Evolutionary conservation across 1,139 yeast genomes (phyloP).

Genomic region (Geotrichum candidum): DNA sequence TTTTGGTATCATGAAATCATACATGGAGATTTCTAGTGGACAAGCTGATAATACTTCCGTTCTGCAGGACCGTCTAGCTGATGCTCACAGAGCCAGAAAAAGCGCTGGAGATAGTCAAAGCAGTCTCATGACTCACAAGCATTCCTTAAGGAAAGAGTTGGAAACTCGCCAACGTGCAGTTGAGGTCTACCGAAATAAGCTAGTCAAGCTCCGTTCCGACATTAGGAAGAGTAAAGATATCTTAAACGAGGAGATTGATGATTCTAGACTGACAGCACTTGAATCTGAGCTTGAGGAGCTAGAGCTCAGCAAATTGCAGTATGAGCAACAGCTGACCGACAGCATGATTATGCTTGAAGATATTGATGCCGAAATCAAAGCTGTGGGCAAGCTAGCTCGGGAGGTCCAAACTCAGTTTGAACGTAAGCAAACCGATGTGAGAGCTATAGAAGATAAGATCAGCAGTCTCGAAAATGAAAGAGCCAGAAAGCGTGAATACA

Average conservation of each 20-base stretch:
- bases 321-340: conserved; percentile 12
- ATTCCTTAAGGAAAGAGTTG: neutral
- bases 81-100: neutral
- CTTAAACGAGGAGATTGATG: conserved; percentile 14
- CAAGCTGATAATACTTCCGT: conserved; percentile 18
- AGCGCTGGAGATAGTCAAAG: neutral
- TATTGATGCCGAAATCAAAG: neutral
- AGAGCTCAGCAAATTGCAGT: neutral
- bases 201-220: conserved; percentile 19
- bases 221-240: conserved; percentile 26
- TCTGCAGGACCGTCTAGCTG: neutral
- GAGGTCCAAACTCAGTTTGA: neutral
- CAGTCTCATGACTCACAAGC: neutral
- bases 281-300: conserved; percentile 2
- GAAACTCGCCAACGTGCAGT: conserved; percentile 17
- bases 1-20: conserved; percentile 32
- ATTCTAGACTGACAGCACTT: neutral
- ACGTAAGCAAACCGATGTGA: neutral
- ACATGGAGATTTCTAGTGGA: conserved; percentile 21
- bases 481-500: neutral
- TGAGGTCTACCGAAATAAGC: conserved; percentile 1
- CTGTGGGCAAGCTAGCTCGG: neutral
- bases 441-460: neutral
- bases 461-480: neutral
- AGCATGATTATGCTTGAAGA: conserved; percentile 2